Evolutionary conservation across 192 early-diverging fungal species (phyloP), one percentile per base, ranked within the genome.

Genomic region (Mortierella hygrophila): DNA sequence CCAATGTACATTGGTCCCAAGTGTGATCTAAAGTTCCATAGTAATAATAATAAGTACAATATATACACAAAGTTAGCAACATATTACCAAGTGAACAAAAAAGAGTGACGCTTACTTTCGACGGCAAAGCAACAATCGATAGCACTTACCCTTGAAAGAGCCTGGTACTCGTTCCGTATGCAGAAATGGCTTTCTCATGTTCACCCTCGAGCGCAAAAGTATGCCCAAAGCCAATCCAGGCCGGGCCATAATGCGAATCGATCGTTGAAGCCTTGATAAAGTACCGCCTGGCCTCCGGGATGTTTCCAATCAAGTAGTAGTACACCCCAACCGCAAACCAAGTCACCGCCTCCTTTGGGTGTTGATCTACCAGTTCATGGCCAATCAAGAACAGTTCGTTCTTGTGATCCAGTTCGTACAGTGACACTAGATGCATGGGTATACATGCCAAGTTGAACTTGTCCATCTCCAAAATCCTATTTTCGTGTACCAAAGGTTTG

Each of bases 251-350:
- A 52, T 86, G 82, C 16, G 86, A 78, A 81, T 97, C 93, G 46
- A 96, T 90, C 2, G 79, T 81, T 9, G 92, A 88, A 1, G 94
- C 86, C 82, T 95, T 94, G 72, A 88, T 84, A 78, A 96, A 96
- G 83, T 93, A 95, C 52, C 81, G 76, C 73, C 94, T 76, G 0
- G 96, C 94, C 46, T 95, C 95, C 3, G 85, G 70, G 70, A 93
- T 88, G 29, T 94, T 89, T 29, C 90, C 83, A 42, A 92, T 92
- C 47, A 90, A 76, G 35, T 91, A 92, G 68, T 97, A 94, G 80
- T 97, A 97, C 10, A 91, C 89, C n/a, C 95, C 97, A 5, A 97
- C 94, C 1, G 93, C 93, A 79, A 91, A 95, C 95, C 96, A 97
- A 4, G 95, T 88, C 0, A 94, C 88, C 0, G 92, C 85, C 4